Conservation (phyloP, 495 filamentous ascomycete genomes). For the Neurospora sp. region DNA sequence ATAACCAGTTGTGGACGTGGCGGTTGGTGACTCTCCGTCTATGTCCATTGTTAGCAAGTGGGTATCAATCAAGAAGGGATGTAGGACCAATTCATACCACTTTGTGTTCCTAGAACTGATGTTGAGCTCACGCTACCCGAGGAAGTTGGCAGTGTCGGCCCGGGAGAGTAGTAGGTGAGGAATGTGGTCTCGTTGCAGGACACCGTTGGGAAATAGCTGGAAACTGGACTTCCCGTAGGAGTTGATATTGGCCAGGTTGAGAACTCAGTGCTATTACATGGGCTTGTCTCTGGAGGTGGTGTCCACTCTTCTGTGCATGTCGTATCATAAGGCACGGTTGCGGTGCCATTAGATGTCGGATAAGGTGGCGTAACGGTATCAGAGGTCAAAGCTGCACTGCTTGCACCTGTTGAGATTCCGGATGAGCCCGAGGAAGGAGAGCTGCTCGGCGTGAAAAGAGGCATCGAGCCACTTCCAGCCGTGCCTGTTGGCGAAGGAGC, state of each 20-base stretch:
- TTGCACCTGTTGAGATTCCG: neutral
- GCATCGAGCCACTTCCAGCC: neutral
- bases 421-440: neutral
- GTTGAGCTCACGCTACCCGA: slow-evolving; percentile 3
- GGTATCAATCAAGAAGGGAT: neutral
- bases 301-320: slow-evolving; percentile 10
- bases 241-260: neutral
- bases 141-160: neutral
- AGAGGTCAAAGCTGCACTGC: neutral
- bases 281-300: slow-evolving; percentile 4
- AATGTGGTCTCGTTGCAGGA: slow-evolving; percentile 15
- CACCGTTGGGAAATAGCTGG: slow-evolving; percentile 2
- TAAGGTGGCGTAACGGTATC: slow-evolving; percentile 6
- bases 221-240: neutral
- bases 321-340: slow-evolving; percentile 8
- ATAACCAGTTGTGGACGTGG: neutral
- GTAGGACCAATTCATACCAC: neutral
- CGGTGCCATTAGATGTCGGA: slow-evolving; percentile 2
- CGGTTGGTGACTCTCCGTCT: neutral
- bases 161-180: neutral
- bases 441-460: neutral
- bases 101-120: neutral
- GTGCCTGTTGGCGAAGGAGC: neutral
- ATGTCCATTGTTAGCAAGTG: neutral
- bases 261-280: slow-evolving; percentile 1